Evolutionary conservation across 192 early-diverging fungal species (phyloP), one percentile per base, ranked within the genome.

Genomic region (Mortierella claussenii): DNA sequence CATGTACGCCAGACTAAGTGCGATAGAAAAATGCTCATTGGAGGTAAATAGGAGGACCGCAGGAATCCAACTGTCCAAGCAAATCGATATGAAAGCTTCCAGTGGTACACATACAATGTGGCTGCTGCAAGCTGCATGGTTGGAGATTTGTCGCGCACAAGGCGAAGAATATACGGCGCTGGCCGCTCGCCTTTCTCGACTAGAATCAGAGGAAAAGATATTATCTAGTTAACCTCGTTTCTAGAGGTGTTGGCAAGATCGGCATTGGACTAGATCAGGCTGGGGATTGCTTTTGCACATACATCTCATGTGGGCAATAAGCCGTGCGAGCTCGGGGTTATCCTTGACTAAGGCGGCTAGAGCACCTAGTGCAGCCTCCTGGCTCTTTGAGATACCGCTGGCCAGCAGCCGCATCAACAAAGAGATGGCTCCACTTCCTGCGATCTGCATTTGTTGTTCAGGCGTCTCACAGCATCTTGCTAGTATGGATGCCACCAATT

Each of bases 311-410:
- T 81, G 54, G 12, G 89, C 79, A 46, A 94, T 80, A n/a, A 52
- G 44, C 42, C 67, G 55, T 28, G 82, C 86, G 30, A 90, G 58
- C 11, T 83, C 83, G 12, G 79, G 46, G 63, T 91, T 91, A 21
- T 85, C 86, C 28, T 88, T 81, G 59, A 86, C 86, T 28, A 95
- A 58, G 8, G 83, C 84, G 2, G 89, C 83, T n/a, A 95, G 64
- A 0, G 92, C 92, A 55, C 93, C 92, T 48, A 95, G 80, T 6
- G 89, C 89, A 6, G 92, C 88, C 78, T 95, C 91, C 63, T 95
- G 92, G 11, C 91, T 82, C 71, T 89, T 92, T 28, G 78, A 65
- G 67, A 73, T 86, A 11, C 80, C 80, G 21, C 81, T 81, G 50
- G 80, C 76, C 7, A 94, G 71, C 33, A 91, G 60, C 9, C 75